Base-by-base conservation (phyloP, 2,329 filamentous ascomycete genomes). In the Huntiella moniliformis region DNA sequence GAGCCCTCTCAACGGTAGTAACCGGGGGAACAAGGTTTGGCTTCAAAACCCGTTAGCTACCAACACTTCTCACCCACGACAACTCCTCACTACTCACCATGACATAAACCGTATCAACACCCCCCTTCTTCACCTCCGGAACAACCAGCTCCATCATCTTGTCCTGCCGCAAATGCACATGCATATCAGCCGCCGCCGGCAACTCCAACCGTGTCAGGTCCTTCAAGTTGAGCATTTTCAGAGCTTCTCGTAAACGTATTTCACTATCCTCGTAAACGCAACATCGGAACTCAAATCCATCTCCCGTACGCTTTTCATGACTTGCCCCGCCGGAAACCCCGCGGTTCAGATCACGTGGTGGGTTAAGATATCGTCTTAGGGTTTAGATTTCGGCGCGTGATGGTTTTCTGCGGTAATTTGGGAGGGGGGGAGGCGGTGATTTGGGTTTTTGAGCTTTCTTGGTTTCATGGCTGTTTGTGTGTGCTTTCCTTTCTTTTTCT, bases 81-180 rank as follows among this genome's bases (percentile, higher is more conserved):
- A 17, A n/a, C 15, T 11, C 6, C 10, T 34, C 10, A 13, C n/a
- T 16, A 42, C 42, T 37, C 18, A 49, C 47, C 47, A 49, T 49
- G 38, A 73, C 70, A 57, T 67, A 70, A 46, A 67, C 76, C 10
- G 74, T 75, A 56, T 81, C 73, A 52, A 80, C 74, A 42, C 79
- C 79, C 52, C 77, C 46, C 49, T 67, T 59, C 44, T 70, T 67
- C 50, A 72, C 59, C 13, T 65, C 66, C 34, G 68, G 67, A 38
- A 62, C 63, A 16, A 72, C 69, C 32, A 67, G 55, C 49, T 74
- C 64, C 69, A 79, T 76, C 66, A 77, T 71, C 49, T 70, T 65
- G 15, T 71, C 79, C 58, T 83, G 74, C 28, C 79, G 73, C 53
- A 84, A 65, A 60, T 84, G 79, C 54, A 83, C 79, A 54, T 79